Percentiles rank a stretch among this genome's conserved stretches.
Conservation (phyloP, 441 rosid genomes). For the Codiaeum variegatum region DNA sequence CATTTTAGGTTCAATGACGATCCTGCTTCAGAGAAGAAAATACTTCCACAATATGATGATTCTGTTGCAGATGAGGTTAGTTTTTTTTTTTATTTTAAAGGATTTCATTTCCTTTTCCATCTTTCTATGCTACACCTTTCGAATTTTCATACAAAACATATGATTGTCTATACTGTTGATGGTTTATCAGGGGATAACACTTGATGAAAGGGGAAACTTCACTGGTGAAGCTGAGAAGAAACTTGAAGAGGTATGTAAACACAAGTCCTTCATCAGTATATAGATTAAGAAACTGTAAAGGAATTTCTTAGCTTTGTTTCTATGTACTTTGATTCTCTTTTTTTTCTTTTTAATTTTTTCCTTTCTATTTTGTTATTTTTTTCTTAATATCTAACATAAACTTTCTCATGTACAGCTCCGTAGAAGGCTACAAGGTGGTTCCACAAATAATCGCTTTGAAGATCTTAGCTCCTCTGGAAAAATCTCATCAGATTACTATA, state of each 20-base stretch:
- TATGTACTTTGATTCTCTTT: background rate
- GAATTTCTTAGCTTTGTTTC: background rate
- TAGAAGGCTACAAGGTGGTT: slow-evolving; percentile 64
- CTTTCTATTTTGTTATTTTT: slow-evolving; percentile 9
- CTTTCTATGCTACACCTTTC: background rate
- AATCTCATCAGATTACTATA: slow-evolving; percentile 72
- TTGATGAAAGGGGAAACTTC: slow-evolving; percentile 76
- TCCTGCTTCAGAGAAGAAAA: slow-evolving; percentile 66
- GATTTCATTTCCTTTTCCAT: background rate
- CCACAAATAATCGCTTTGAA: slow-evolving; percentile 48
- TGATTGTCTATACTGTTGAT: slow-evolving; percentile 3
- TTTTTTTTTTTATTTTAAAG: background rate
- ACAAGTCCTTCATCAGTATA: background rate
- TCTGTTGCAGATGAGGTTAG: slow-evolving; percentile 68
- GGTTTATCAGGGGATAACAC: slow-evolving; percentile 62
- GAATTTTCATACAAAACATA: background rate
- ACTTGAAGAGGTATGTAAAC: slow-evolving; percentile 69
- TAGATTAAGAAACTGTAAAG: background rate
- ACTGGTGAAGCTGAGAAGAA: slow-evolving; percentile 93
- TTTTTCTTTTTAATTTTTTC: background rate
- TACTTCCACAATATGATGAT: slow-evolving; percentile 91
- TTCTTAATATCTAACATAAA: background rate
- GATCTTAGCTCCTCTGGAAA: slow-evolving; percentile 64
- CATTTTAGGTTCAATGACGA: slow-evolving; percentile 77
- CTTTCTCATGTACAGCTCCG: slow-evolving; percentile 54